phyloP scores from a whole-genome alignment of 495 filamentous ascomycete genomes.

The Tuber calosporum region DNA sequence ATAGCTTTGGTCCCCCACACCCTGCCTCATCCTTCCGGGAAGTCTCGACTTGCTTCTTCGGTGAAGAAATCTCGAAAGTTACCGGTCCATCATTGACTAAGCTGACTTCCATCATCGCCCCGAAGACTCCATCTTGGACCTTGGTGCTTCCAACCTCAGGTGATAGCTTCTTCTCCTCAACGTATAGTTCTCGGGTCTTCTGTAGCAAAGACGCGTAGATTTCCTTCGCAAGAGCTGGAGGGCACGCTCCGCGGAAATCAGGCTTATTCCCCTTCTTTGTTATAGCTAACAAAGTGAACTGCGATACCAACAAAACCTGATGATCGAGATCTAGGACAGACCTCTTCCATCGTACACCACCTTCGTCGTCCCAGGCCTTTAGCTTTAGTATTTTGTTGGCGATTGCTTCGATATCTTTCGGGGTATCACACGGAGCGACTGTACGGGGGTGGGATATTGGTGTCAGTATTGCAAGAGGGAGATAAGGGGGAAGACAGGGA shows the following conservation, averaged over 20 bases:
- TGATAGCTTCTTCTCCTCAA: constrained; percentile 50
- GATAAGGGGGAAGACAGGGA: background rate
- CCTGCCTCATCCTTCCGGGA: background rate
- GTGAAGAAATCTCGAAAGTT: constrained; percentile 46
- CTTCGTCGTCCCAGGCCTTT: constrained; percentile 78
- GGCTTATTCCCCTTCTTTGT: constrained; percentile 93
- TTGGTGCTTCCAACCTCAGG: constrained; percentile 13
- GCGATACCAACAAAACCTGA: constrained; percentile 89
- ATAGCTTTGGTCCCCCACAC: background rate
- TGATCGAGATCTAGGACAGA: constrained; percentile 52
- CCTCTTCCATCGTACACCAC: constrained; percentile 65
- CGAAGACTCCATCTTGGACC: constrained; percentile 91
- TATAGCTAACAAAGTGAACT: constrained; percentile 88
- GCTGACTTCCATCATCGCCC: constrained; percentile 98
- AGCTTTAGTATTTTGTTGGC: constrained; percentile 81
- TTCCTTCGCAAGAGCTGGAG: constrained; percentile 63
- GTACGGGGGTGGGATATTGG: background rate
- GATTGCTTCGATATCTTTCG: constrained; percentile 75
- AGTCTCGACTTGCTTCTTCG: constrained; percentile 1
- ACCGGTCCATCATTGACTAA: constrained; percentile 92
- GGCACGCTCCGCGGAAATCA: constrained; percentile 84
- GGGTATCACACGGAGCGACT: constrained; percentile 80
- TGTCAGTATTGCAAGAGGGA: background rate
- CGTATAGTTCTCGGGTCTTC: constrained; percentile 67
- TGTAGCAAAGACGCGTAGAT: constrained; percentile 76